phyloP scores from a whole-genome alignment of 2,329 filamentous ascomycete genomes.

The Calonectria henricotiae region DNA sequence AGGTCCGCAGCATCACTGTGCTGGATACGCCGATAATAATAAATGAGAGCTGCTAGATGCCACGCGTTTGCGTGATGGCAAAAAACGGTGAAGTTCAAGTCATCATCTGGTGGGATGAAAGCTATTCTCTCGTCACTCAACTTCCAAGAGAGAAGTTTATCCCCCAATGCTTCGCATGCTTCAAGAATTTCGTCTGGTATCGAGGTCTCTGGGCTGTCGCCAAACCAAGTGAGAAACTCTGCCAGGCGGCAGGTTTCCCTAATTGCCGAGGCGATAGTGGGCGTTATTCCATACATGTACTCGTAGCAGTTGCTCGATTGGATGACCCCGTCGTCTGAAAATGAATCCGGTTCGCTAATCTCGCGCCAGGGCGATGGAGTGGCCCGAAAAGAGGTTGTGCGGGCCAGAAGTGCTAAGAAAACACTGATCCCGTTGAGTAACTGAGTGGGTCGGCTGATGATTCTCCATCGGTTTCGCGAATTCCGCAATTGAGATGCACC shows the following conservation, averaged over 20 bases:
- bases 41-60: conserved; percentile 32
- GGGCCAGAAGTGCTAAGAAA: conserved; percentile 36
- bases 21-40: conserved; percentile 33
- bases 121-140: conserved; percentile 18
- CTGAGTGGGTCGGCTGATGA: conserved; percentile 30
- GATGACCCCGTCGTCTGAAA: conserved; percentile 20
- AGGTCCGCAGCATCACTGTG: conserved; percentile 1
- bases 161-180: conserved; percentile 29
- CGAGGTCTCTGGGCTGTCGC: not conserved
- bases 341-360: not conserved
- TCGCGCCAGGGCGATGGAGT: conserved; percentile 18
- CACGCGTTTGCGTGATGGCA: conserved; percentile 30
- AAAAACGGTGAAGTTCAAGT: conserved; percentile 21
- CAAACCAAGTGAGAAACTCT: conserved; percentile 23
- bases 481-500: conserved; percentile 32
- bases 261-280: conserved; percentile 27
- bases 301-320: conserved; percentile 25
- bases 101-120: conserved; percentile 15
- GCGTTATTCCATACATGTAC: conserved; percentile 35
- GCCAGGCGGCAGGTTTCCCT: conserved; percentile 31
- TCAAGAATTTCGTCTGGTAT: conserved; percentile 30
- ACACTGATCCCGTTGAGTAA: conserved; percentile 39
- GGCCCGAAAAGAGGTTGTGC: conserved; percentile 29
- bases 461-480: conserved; percentile 34
- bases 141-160: conserved; percentile 30